A percentile compares a stretch with the other conserved stretches of the same genome.
Conservation (phyloP, 2,329 filamentous ascomycete genomes). For the Madurella mycetomatis region DNA sequence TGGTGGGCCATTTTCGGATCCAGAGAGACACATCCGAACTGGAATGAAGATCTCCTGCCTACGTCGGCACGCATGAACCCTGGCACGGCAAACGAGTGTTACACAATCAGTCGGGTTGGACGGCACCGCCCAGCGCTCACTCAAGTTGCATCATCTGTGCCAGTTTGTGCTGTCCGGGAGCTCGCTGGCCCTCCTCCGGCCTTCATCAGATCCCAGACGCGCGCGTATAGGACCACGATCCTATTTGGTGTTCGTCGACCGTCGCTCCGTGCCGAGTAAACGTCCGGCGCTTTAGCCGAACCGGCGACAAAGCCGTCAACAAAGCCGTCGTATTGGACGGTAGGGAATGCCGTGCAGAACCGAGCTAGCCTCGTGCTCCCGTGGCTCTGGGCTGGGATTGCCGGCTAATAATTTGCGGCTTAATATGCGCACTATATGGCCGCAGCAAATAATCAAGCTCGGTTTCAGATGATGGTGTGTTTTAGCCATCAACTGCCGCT, state of each 20-base stretch:
- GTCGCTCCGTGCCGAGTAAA: slow-evolving; percentile 7
- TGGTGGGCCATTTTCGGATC: too few relatives aligned
- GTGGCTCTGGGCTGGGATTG: slow-evolving; percentile 12
- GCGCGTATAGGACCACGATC: slow-evolving; percentile 5
- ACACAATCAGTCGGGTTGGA: too few relatives aligned
- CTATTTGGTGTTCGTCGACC: slow-evolving; percentile 4
- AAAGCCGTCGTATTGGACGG: slow-evolving; percentile 5
- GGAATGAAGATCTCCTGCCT: too few relatives aligned
- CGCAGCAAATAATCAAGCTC: slow-evolving; percentile 10
- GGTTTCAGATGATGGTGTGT: slow-evolving; percentile 22
- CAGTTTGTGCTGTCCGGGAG: too few relatives aligned
- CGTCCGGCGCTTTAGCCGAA: slow-evolving; percentile 16
- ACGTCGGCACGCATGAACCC: too few relatives aligned
- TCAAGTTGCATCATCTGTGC: too few relatives aligned
- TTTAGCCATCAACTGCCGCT: slow-evolving; percentile 27
- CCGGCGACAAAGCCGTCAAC: not conserved
- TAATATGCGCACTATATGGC: slow-evolving; percentile 16
- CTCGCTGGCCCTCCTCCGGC: not conserved
- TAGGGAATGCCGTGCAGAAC: slow-evolving; percentile 3
- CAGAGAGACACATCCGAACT: too few relatives aligned
- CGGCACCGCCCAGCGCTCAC: too few relatives aligned
- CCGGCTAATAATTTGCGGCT: slow-evolving; percentile 22
- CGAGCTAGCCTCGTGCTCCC: slow-evolving; percentile 7
- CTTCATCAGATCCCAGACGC: not conserved
- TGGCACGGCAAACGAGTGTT: too few relatives aligned